Evolutionary conservation across 371 early-diverging fungal species (phyloP).

Genomic region (Mortierella sp.): DNA sequence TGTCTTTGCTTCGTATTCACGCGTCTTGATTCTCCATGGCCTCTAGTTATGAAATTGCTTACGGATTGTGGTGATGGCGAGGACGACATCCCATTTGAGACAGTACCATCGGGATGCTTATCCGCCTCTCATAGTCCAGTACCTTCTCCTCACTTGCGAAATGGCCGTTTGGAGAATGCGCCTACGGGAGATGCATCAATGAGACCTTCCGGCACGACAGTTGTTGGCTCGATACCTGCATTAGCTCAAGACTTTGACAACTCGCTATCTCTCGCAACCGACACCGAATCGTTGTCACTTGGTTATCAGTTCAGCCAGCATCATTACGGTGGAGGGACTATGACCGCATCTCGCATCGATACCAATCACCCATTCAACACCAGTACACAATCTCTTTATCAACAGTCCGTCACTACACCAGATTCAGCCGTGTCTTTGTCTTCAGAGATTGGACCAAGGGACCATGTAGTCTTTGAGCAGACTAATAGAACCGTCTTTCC

Average conservation of each 20-base stretch:
- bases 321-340: neutral
- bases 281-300: neutral
- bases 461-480: neutral
- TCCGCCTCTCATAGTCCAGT: constrained; percentile 24
- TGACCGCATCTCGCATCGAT: neutral
- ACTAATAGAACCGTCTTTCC: neutral
- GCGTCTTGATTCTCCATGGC: neutral
- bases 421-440: constrained; percentile 37
- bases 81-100: constrained; percentile 35
- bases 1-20: too few species aligned
- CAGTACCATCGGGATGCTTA: neutral
- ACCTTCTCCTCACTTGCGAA: constrained; percentile 11
- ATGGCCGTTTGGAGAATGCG: neutral
- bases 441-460: constrained; percentile 7
- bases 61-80: constrained; percentile 59
- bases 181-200: neutral
- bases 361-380: neutral
- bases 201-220: neutral
- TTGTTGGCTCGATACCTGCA: neutral
- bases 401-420: constrained; percentile 16
- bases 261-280: neutral
- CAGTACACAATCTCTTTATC: constrained; percentile 19
- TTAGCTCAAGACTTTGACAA: neutral
- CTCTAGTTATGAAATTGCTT: constrained; percentile 65
- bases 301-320: neutral